Conservation (phyloP, 106 monocot species). For the Triglochin maritima region DNA sequence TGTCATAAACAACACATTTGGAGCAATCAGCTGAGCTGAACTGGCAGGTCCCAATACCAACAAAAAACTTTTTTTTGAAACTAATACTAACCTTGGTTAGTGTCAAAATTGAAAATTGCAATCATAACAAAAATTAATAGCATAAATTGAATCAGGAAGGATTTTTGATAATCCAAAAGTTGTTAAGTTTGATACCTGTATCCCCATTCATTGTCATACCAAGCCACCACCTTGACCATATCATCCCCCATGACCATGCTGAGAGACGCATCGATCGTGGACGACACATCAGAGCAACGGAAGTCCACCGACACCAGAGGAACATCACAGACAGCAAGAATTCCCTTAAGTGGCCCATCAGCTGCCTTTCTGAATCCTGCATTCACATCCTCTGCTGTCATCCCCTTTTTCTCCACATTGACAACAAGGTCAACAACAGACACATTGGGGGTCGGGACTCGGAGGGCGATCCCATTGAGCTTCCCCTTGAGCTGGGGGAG, state of each 20-base stretch:
- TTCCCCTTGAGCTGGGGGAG: conserved; percentile 94
- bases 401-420: conserved; percentile 87
- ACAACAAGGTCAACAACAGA: conserved; percentile 92
- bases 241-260: conserved; percentile 99
- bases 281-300: conserved; percentile 86
- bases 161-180: too few species aligned
- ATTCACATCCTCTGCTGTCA: conserved; percentile 87
- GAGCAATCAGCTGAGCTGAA: too few species aligned
- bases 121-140: too few species aligned
- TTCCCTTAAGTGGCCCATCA: conserved; percentile 64
- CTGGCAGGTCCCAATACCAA: too few species aligned
- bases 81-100: too few species aligned
- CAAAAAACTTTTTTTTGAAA: too few species aligned
- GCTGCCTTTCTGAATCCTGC: conserved; percentile 84
- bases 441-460: conserved; percentile 94
- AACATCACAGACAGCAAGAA: conserved; percentile 72
- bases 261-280: conserved; percentile 84
- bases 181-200: conserved; percentile 48
- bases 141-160: too few species aligned
- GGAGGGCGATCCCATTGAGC: conserved; percentile 95
- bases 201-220: conserved; percentile 99
- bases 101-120: too few species aligned
- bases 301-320: conserved; percentile 93
- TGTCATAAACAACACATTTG: too few species aligned
- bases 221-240: conserved; percentile 98